Percentiles rank a stretch among this genome's conserved stretches.
Evolutionary conservation across 2,329 filamentous ascomycete species (phyloP).

Genomic region (Dothiorella sarmentorum): DNA sequence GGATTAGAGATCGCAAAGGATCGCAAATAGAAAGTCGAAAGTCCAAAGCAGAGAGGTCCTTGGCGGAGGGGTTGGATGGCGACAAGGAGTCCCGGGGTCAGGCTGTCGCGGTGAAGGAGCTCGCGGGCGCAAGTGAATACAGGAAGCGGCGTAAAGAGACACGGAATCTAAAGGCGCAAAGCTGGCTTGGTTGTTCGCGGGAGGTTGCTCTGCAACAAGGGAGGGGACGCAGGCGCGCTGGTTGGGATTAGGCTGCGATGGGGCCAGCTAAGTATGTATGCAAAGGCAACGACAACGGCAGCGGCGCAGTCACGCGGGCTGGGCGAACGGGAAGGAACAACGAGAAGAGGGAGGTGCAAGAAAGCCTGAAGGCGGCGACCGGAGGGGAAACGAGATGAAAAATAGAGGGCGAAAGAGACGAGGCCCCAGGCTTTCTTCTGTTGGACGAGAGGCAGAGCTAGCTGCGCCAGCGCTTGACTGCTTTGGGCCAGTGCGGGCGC

Average conservation of each 20-base stretch:
- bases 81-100: background rate
- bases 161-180: too few relatives aligned
- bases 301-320: conserved; percentile 12
- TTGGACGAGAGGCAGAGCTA: background rate
- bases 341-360: conserved; percentile 26
- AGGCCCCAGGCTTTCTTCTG: conserved; percentile 4
- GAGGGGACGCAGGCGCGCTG: conserved; percentile 37
- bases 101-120: too few relatives aligned
- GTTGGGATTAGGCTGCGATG: conserved; percentile 26
- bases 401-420: conserved; percentile 28
- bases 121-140: conserved; percentile 4
- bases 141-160: background rate
- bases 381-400: conserved; percentile 66
- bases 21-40: conserved; percentile 14
- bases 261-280: conserved; percentile 35
- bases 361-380: conserved; percentile 50
- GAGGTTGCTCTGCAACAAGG: conserved; percentile 22
- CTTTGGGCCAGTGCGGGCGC: too few relatives aligned
- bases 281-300: conserved; percentile 16
- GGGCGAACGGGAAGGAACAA: conserved; percentile 18
- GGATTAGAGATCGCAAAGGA: conserved; percentile 14
- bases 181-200: too few relatives aligned
- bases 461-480: background rate
- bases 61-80: background rate
- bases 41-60: conserved; percentile 7